Conservation (phyloP, 192 early-diverging fungal genomes). For the Backusella mclennaniae region DNA sequence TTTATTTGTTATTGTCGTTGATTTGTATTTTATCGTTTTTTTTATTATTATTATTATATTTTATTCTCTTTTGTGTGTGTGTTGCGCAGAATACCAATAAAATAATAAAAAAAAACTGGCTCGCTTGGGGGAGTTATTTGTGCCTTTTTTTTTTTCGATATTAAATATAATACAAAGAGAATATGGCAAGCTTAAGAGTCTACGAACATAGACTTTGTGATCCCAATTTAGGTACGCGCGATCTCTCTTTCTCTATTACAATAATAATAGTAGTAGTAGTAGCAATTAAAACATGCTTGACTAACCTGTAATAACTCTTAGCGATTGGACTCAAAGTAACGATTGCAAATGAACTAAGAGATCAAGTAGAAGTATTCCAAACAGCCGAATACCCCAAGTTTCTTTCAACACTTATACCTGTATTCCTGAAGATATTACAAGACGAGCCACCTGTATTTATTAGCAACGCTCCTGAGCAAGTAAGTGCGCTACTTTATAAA, state of each 20-base stretch:
- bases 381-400: conserved; percentile 80
- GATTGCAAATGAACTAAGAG: conserved; percentile 83
- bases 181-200: conserved; percentile 40
- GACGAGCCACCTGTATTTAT: conserved; percentile 73
- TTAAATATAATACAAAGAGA: background rate
- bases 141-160: conserved; percentile 7
- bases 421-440: conserved; percentile 73
- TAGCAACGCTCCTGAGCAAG: conserved; percentile 74
- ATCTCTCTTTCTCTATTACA: background rate
- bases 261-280: background rate
- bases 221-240: conserved; percentile 43
- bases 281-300: background rate
- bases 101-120: background rate
- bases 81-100: background rate
- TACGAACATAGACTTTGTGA: conserved; percentile 51
- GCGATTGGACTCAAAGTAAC: conserved; percentile 71
- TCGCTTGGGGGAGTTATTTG: background rate
- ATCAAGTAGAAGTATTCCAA: conserved; percentile 91
- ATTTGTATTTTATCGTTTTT: background rate
- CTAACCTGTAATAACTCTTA: conserved; percentile 10
- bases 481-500: conserved; percentile 22
- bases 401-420: conserved; percentile 77
- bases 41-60: background rate
- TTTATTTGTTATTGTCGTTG: background rate
- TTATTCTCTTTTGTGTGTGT: background rate